These are phyloP conservation scores for Metschnikowia rubicola DNA, from an alignment of 805 yeast genomes.

Conservation along the genomic window DNA sequence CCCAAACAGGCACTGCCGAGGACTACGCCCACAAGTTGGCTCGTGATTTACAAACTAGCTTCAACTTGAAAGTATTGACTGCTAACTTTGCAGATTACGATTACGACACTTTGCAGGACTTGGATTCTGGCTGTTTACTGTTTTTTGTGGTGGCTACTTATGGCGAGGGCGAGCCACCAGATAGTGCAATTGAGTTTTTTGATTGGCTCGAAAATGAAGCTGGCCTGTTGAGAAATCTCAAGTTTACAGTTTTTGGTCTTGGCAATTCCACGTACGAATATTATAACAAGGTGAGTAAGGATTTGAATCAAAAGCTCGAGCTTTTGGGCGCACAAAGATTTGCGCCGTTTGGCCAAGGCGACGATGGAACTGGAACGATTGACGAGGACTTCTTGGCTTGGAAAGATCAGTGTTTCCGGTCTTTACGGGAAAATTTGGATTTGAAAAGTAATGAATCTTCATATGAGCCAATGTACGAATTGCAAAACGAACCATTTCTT, in stretches of 20 bases:
- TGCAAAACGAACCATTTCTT: constrained; percentile 33
- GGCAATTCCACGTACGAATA: constrained; percentile 95
- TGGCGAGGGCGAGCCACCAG: constrained; percentile 99
- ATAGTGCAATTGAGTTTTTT: constrained; percentile 77
- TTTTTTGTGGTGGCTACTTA: constrained; percentile 83
- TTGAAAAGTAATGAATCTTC: constrained; percentile 76
- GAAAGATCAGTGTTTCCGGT: constrained; percentile 76
- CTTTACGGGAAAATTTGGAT: constrained; percentile 58
- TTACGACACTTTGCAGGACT: constrained; percentile 65
- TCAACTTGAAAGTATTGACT: constrained; percentile 76
- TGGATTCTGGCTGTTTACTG: constrained; percentile 54
- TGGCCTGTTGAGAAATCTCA: constrained; percentile 52
- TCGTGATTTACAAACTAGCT: constrained; percentile 80
- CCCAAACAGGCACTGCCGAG: constrained; percentile 98
- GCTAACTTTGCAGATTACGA: constrained; percentile 90
- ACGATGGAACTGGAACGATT: constrained; percentile 90
- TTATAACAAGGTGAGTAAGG: constrained; percentile 77
- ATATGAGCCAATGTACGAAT: constrained; percentile 67
- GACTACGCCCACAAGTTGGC: constrained; percentile 90
- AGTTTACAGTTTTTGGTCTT: constrained; percentile 79
- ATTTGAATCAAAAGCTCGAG: constrained; percentile 47
- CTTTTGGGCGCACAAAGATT: constrained; percentile 70
- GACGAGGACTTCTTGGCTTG: constrained; percentile 93
- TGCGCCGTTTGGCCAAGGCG: constrained; percentile 86
- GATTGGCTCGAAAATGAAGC: constrained; percentile 58